phyloP scores from a whole-genome alignment of 1,284 basidiomycete genomes.

The Golubevia pallescens region DNA sequence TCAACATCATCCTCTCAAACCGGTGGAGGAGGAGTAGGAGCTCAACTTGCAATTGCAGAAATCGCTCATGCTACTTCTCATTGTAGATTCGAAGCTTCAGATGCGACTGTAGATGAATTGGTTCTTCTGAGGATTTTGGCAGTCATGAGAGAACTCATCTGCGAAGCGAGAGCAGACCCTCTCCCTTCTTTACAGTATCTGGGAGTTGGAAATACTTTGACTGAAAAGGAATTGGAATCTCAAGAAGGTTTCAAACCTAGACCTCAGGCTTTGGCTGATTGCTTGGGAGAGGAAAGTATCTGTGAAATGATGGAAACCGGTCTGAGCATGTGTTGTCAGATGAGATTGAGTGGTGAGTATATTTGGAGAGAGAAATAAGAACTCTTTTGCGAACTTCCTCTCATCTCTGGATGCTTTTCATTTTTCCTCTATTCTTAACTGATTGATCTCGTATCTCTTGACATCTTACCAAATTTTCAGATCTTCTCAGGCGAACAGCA shows the following conservation, averaged over 20 bases:
- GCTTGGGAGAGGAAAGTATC: slow-evolving; percentile 55
- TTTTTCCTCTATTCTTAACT: background rate
- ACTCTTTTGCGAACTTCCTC: background rate
- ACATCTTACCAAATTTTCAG: slow-evolving; percentile 1
- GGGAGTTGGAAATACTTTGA: background rate
- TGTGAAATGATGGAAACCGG: slow-evolving; percentile 65
- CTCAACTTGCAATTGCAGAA: slow-evolving; percentile 48
- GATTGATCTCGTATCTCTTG: background rate
- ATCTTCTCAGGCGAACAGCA: slow-evolving; percentile 53
- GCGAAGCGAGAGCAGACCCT: slow-evolving; percentile 16
- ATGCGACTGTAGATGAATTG: slow-evolving; percentile 53
- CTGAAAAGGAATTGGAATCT: background rate
- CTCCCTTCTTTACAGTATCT: background rate
- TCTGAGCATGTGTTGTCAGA: slow-evolving; percentile 64
- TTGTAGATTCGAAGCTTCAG: slow-evolving; percentile 61
- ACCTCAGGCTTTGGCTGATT: slow-evolving; percentile 30
- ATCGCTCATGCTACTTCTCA: slow-evolving; percentile 61
- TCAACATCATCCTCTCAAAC: background rate
- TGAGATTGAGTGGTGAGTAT: slow-evolving; percentile 35
- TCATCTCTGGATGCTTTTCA: background rate
- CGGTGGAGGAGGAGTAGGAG: slow-evolving; percentile 12
- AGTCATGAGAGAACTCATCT: slow-evolving; percentile 59
- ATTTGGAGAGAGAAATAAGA: background rate
- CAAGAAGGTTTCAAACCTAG: too few species aligned
- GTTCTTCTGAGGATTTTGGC: slow-evolving; percentile 59